Base-by-base conservation (phyloP, 441 rosid genomes). In the Raphanus hybrid region DNA sequence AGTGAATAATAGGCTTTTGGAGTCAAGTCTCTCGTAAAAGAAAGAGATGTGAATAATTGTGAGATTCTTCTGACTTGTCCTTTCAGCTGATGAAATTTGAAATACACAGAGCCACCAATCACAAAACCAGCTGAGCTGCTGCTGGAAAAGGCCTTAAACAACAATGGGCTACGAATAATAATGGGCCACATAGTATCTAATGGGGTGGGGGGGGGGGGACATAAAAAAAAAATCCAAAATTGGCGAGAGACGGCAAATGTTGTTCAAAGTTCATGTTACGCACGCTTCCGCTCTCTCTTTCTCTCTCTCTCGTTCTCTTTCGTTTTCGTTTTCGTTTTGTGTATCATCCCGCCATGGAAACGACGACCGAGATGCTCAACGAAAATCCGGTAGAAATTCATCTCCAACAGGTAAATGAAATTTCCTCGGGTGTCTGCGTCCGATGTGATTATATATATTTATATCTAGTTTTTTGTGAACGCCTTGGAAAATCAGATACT, bases 181-280 rank as follows among this genome's bases (percentile, higher is more conserved):
- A 43, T 20, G 76, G 81, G 76, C 72, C 72, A 14, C 0, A 34
- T 20, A 16, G 8, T 34, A 10, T 26, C 26, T n/a, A 32, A 12
- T 18, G 20, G 20, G 18, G 18, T 18, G 18, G 18, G 18, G 20
- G 20, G 20, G 20, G 20, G 20, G 1, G 20, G 20, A 18, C 20
- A 18, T 18, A 18, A 18, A 18, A 18, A 18, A 18, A 18, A 18
- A 18, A 65, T 57, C 43, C 10, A 29, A 68, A 67, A 48, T 20
- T 65, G 16, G 48, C 34, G 34, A 77, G 68, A 77, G 68, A 77
- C 73, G 68, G 75, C 55, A 37, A 65, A 3, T 3, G 59, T 59
- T 60, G 29, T 29, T 2, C 0, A 64, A 11, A 69, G 82, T 69
- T 79, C 79, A 75, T 79, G 79, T 75, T 1, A 74, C 55, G 82